A percentile compares a stretch with the other conserved stretches of the same genome.
Evolutionary conservation across 2,329 filamentous ascomycete species (phyloP).

Genomic region (Esteya vermicola): DNA sequence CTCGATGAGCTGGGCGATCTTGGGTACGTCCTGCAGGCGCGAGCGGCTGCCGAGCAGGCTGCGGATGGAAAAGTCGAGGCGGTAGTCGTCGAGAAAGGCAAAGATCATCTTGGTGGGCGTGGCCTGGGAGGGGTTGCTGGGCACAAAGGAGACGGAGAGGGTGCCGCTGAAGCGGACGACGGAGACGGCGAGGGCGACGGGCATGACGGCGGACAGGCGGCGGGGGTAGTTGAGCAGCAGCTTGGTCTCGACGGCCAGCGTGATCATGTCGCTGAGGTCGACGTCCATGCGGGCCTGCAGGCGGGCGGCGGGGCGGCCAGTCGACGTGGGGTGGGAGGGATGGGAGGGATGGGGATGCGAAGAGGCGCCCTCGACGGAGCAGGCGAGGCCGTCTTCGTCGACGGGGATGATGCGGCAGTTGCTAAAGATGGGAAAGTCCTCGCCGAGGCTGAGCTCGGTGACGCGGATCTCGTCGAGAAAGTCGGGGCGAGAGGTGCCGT

Average conservation of each 20-base stretch:
- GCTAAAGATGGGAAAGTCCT: conserved; percentile 97
- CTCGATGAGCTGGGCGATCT: conserved; percentile 76
- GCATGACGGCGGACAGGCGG: conserved; percentile 73
- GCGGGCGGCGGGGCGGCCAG: conserved; percentile 41
- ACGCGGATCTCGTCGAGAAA: conserved; percentile 90
- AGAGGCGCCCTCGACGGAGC: conserved; percentile 19
- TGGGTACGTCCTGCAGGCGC: conserved; percentile 70
- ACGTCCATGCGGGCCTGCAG: conserved; percentile 95
- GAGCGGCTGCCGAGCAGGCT: conserved; percentile 70
- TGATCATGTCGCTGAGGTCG: conserved; percentile 90
- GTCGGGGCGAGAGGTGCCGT: conserved; percentile 73
- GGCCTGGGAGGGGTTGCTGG: conserved; percentile 51
- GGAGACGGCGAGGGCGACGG: conserved; percentile 80
- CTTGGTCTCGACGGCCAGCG: conserved; percentile 86
- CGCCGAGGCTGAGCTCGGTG: conserved; percentile 83
- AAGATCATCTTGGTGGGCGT: conserved; percentile 85
- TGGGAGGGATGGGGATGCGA: too few relatives aligned
- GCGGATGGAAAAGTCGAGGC: conserved; percentile 68
- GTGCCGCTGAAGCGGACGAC: conserved; percentile 93
- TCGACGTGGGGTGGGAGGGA: too few relatives aligned
- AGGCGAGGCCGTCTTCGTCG: conserved; percentile 56
- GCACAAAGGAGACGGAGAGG: conserved; percentile 83
- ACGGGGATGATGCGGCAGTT: conserved; percentile 94
- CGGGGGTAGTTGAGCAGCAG: conserved; percentile 90
- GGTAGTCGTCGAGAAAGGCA: conserved; percentile 81